phyloP scores from a whole-genome alignment of 805 yeast genomes.

The Cyberlindnera lachancei region DNA sequence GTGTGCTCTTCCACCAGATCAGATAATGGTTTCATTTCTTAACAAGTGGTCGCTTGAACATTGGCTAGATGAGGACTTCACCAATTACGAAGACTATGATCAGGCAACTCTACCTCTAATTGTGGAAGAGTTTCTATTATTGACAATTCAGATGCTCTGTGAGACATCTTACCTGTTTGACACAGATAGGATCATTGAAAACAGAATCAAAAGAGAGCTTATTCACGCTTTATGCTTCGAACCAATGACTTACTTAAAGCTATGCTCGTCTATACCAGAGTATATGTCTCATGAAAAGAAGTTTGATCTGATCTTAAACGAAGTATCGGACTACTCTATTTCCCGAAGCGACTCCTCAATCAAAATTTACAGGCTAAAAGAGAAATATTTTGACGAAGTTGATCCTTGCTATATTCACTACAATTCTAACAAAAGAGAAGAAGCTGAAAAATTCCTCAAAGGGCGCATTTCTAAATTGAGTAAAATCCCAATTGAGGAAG shows the following conservation, averaged over 20 bases:
- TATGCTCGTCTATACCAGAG: slow-evolving; percentile 67
- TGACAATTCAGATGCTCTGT: slow-evolving; percentile 57
- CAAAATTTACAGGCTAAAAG: slow-evolving; percentile 64
- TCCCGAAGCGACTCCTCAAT: slow-evolving; percentile 52
- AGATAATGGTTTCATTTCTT: slow-evolving; percentile 48
- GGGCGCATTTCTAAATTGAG: slow-evolving; percentile 36
- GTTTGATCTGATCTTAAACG: slow-evolving; percentile 55
- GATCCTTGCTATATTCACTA: slow-evolving; percentile 84
- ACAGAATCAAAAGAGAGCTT: slow-evolving; percentile 59
- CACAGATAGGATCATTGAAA: slow-evolving; percentile 38
- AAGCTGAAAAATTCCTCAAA: slow-evolving; percentile 61
- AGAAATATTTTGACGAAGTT: slow-evolving; percentile 41
- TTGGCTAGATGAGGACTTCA: slow-evolving; percentile 42
- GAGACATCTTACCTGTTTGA: slow-evolving; percentile 58
- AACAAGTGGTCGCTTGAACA: slow-evolving; percentile 61
- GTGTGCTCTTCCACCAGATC: slow-evolving; percentile 48
- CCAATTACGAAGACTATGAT: slow-evolving; percentile 36
- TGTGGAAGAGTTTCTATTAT: slow-evolving; percentile 72
- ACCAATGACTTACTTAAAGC: slow-evolving; percentile 61
- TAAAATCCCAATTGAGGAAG: slow-evolving; percentile 34
- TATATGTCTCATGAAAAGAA: slow-evolving; percentile 63
- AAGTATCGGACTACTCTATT: slow-evolving; percentile 52
- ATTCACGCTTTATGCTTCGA: slow-evolving; percentile 77
- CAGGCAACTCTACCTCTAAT: slow-evolving; percentile 44
- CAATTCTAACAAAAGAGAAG: slow-evolving; percentile 72